phyloP scores from a whole-genome alignment of 2,329 filamentous ascomycete species.

The Exophiala dermatitidis region DNA sequence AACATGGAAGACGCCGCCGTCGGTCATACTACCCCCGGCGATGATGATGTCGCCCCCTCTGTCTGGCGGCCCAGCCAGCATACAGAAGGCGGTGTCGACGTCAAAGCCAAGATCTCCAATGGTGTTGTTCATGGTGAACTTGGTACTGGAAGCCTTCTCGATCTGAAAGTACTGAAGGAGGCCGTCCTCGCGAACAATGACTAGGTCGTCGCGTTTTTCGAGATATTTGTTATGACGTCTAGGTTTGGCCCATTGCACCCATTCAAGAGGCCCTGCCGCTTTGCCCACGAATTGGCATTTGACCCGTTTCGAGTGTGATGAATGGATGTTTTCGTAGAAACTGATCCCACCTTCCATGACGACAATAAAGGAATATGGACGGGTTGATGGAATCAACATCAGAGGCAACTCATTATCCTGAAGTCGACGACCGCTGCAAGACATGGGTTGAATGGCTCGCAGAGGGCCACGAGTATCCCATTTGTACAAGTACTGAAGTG shows the following conservation, averaged over 20 bases:
- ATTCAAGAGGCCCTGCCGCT: constrained; percentile 38
- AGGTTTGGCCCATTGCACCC: constrained; percentile 79
- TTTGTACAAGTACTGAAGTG: constrained; percentile 45
- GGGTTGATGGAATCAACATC: constrained; percentile 63
- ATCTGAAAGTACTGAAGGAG: constrained; percentile 63
- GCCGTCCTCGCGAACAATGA: constrained; percentile 83
- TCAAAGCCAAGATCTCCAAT: constrained; percentile 55
- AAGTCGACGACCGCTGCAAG: constrained; percentile 30
- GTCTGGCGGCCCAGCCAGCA: constrained; percentile 38
- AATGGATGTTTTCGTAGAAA: constrained; percentile 39
- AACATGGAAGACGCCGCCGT: constrained; percentile 69
- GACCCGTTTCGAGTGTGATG: constrained; percentile 18
- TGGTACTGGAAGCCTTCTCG: constrained; percentile 47
- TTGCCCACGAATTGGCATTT: constrained; percentile 25
- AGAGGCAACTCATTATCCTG: constrained; percentile 51
- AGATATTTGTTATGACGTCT: constrained; percentile 58
- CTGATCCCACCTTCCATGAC: constrained; percentile 55
- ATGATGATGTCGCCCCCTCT: constrained; percentile 69
- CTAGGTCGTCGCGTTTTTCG: constrained; percentile 66
- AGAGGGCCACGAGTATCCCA: constrained; percentile 43
- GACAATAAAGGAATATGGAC: constrained; percentile 63
- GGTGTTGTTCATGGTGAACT: constrained; percentile 45
- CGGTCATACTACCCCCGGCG: constrained; percentile 68
- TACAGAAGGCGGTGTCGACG: constrained; percentile 75
- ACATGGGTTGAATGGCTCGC: constrained; percentile 19